A percentile compares a stretch with the other conserved stretches of the same genome.
phyloP scores from a whole-genome alignment of 345 rosid species.

The Murraya koenigii region DNA sequence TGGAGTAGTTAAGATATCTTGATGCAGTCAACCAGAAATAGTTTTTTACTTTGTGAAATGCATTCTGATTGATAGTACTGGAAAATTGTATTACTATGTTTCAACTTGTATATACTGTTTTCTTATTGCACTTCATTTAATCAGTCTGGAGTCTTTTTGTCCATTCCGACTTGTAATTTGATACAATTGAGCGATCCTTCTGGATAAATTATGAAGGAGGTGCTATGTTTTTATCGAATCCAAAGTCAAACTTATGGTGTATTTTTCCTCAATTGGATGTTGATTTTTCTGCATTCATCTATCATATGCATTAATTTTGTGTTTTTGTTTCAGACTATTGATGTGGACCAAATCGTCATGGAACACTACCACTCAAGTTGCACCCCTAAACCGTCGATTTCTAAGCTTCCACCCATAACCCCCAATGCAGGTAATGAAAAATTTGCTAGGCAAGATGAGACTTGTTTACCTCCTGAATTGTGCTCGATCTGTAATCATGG shows the following conservation, averaged over 20 bases:
- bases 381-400: conserved; percentile 71
- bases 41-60: background rate
- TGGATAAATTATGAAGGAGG: background rate
- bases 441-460: conserved; percentile 42
- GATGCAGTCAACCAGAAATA: background rate
- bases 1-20: background rate
- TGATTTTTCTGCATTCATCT: conserved; percentile 12
- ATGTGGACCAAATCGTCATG: conserved; percentile 84
- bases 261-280: background rate
- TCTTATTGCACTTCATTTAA: background rate
- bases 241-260: conserved; percentile 7
- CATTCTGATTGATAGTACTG: conserved; percentile 8
- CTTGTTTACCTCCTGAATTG: conserved; percentile 62
- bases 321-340: conserved; percentile 71
- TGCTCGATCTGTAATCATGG: conserved; percentile 78
- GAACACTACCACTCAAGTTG: conserved; percentile 74
- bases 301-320: conserved; percentile 8
- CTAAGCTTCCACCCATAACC: conserved; percentile 52
- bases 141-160: background rate
- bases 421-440: conserved; percentile 42
- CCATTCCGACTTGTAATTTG: background rate
- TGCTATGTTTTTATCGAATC: conserved; percentile 4
- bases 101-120: background rate
- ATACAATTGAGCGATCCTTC: background rate
- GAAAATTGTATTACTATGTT: background rate